Base-by-base conservation (phyloP, 2,329 filamentous ascomycete species). In the Aureobasidium melanogenum region DNA sequence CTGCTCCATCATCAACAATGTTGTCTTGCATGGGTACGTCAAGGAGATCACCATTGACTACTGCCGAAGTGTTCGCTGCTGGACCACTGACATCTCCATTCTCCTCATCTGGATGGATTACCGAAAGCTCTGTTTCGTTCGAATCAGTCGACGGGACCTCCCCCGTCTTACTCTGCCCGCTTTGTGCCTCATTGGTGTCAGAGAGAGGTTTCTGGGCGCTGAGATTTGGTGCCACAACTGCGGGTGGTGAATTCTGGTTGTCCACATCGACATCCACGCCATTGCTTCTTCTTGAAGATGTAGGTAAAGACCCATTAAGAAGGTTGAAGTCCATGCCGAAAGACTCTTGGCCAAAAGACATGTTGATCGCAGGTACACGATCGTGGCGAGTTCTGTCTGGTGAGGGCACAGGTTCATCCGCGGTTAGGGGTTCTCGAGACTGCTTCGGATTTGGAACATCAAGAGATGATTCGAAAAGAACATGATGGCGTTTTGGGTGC, bases 291-390 rank as follows among this genome's bases (percentile, higher is more conserved):
- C 7, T 22, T 3, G 41, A 26, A 1, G 28, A 17, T 24, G 34
- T 32, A 28, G 56, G n/a, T n/a, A 44, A 3, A 15, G 44, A 24
- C 2, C 12, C 17, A 15, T 67, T 62, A 3, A 64, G 59, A 7
- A 69, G 56, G 1, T 64, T 63, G 39, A 66, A 65, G 32, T 65
- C 64, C 43, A 68, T 57, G 24, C 44, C 56, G 7, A 62, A 54
- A 32, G 60, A 66, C 38, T 65, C 65, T 30, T 65, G 54, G n/a
- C 60, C 56, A 30, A 67, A 66, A 9, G 64, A 66, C 46, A 67
- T 56, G 15, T 69, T 67, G n/a, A 67, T 63, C 6, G 65, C 54
- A n/a, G 67, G 65, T n/a, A 61, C 39, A 50, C 30, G 3, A 43
- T 61, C 52, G 7, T 52, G 38, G 8, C n/a, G 8, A 22, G 24